These are phyloP conservation scores for Lithospermum erythrorhizon DNA, from an alignment of 257 asterid genomes.

Conservation along the genomic window DNA sequence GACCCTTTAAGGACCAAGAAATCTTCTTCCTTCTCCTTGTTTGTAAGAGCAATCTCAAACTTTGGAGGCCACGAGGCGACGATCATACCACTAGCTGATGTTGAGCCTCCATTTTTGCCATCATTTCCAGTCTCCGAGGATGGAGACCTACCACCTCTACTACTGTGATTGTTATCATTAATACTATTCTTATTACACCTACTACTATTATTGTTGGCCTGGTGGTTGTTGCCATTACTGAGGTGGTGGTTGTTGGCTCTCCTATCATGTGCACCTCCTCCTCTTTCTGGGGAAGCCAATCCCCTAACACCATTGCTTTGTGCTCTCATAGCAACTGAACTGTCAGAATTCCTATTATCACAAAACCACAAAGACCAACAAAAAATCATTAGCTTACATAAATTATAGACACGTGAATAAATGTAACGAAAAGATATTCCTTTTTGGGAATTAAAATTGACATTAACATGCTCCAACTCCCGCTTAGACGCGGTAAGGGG, in stretches of 20 bases:
- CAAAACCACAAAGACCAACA: constrained; percentile 8
- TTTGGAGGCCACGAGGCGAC: constrained; percentile 70
- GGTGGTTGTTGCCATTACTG: constrained; percentile 1
- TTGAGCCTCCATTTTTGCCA: constrained; percentile 51
- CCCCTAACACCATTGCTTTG: constrained; percentile 36
- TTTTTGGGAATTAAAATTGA: too few relatives aligned
- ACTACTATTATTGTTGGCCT: constrained; percentile 7
- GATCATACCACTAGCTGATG: constrained; percentile 54
- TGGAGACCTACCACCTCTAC: constrained; percentile 59
- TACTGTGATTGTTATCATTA: constrained; percentile 17
- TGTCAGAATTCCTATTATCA: constrained; percentile 53
- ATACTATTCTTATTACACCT: constrained; percentile 14
- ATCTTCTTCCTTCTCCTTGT: constrained; percentile 93
- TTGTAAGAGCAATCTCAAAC: constrained; percentile 72
- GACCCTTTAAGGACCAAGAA: constrained; percentile 86
- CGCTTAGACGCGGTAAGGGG: too few relatives aligned
- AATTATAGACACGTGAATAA: not conserved
- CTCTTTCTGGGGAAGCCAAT: constrained; percentile 36
- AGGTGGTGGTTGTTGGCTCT: constrained; percentile 17
- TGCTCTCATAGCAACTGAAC: constrained; percentile 35
- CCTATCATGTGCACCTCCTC: constrained; percentile 21
- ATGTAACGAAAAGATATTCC: not conserved
- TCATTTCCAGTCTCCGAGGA: constrained; percentile 54
- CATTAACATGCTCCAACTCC: too few relatives aligned
- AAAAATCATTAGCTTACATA: constrained; percentile 1